Evolutionary conservation across 768 basidiomycete species (phyloP), one percentile per base, ranked within the genome.

Genomic region (Naematelia aurantialba): DNA sequence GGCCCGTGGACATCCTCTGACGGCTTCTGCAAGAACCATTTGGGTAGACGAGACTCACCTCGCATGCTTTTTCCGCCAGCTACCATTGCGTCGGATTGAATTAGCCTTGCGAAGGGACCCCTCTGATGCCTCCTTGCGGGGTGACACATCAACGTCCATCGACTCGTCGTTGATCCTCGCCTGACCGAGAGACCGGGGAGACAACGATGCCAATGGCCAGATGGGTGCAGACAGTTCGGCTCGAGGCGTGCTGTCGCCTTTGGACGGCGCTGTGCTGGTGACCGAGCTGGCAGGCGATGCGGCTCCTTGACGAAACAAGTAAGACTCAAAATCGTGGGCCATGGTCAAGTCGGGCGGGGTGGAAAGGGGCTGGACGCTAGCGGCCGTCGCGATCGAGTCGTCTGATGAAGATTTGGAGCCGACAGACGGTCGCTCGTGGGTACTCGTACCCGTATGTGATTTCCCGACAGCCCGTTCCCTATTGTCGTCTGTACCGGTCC

Each of bases 1-100:
- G n/a, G n/a, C n/a, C n/a, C n/a, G n/a, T n/a, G n/a, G n/a, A n/a
- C n/a, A n/a, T n/a, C n/a, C n/a, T n/a, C n/a, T n/a, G n/a, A n/a
- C n/a, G n/a, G n/a, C n/a, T n/a, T n/a, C n/a, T n/a, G n/a, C n/a
- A n/a, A n/a, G n/a, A n/a, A n/a, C n/a, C n/a, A n/a, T n/a, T n/a
- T n/a, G n/a, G n/a, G n/a, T n/a, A n/a, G n/a, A n/a, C n/a, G n/a
- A n/a, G n/a, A 66, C 69, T 71, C 66, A 71, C 69, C 66, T 71
- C 13, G 65, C 63, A 52, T 70, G 63, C 49, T 67, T 67, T 42
- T 54, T 51, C 27, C 66, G 31, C 66, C 66, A 67, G 47, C 69
- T 70, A 12, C 58, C 59, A 24, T 44, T 58, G 34, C 8, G 34
- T 39, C 34, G 34, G 17, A 39, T 39, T 8, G 34, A 17, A 17